Evolutionary conservation across 495 filamentous ascomycete genomes (phyloP).

Genomic region (Delitschia confertaspora): DNA sequence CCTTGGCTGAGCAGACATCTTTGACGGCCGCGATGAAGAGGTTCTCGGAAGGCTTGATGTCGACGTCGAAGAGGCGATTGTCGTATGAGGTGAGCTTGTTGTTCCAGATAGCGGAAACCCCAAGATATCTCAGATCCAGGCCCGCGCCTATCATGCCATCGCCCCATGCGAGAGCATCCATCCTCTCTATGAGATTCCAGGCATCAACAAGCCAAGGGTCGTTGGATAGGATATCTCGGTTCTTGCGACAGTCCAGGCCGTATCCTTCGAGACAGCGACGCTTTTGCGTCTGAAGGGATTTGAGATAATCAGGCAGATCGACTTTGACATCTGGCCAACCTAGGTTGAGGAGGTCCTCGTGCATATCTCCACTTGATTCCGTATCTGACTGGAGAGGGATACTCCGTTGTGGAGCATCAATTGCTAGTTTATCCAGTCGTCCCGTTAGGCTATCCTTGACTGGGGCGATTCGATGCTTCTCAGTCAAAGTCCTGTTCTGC

Average conservation of each 20-base stretch:
- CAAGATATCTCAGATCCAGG: slow-evolving; percentile 78
- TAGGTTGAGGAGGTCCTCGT: slow-evolving; percentile 31
- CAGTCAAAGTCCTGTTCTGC: slow-evolving; percentile 18
- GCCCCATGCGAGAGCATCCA: slow-evolving; percentile 43
- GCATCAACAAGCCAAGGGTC: slow-evolving; percentile 66
- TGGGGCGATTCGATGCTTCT: slow-evolving; percentile 18
- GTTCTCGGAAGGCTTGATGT: slow-evolving; percentile 13
- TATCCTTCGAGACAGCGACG: slow-evolving; percentile 64
- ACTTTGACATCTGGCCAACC: slow-evolving; percentile 34
- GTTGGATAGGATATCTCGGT: slow-evolving; percentile 57
- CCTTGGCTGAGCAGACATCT: slow-evolving; percentile 41
- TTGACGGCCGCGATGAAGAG: slow-evolving; percentile 43
- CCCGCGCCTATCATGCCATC: slow-evolving; percentile 65
- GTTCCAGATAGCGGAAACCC: slow-evolving; percentile 71
- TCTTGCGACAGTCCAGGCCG: slow-evolving; percentile 61
- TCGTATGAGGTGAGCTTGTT: slow-evolving; percentile 53
- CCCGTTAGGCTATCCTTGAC: slow-evolving; percentile 19
- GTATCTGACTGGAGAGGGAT: slow-evolving; percentile 16
- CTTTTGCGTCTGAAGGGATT: slow-evolving; percentile 34
- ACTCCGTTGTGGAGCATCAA: slow-evolving; percentile 21
- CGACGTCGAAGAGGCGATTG: slow-evolving; percentile 24
- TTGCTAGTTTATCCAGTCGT: slow-evolving; percentile 23
- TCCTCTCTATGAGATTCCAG: slow-evolving; percentile 46
- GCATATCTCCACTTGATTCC: slow-evolving; percentile 23
- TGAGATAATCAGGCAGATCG: slow-evolving; percentile 20